Conservation (phyloP, 352 stramenopile genomes). For the Phytophthora megakarya region DNA sequence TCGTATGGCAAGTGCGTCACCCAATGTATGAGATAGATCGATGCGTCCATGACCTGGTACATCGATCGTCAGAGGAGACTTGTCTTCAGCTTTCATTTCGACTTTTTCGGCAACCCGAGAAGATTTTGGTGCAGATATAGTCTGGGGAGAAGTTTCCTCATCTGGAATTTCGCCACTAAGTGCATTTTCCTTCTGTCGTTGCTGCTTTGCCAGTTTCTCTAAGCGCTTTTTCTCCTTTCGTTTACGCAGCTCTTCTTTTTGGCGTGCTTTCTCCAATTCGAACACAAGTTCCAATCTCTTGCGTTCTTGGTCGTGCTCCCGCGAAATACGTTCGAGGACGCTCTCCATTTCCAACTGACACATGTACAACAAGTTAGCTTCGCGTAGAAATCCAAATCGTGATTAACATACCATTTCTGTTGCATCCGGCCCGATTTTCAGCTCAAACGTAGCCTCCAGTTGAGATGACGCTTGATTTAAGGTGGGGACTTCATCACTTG, state of each 20-base stretch:
- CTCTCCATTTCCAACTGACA: constrained; percentile 61
- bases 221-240: constrained; percentile 69
- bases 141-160: constrained; percentile 10
- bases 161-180: constrained; percentile 3
- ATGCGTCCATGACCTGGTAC: constrained; percentile 54
- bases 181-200: constrained; percentile 35
- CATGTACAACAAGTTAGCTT: background rate
- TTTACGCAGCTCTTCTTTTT: constrained; percentile 69
- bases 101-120: constrained; percentile 28
- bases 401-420: constrained; percentile 32
- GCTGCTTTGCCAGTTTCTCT: constrained; percentile 57
- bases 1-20: constrained; percentile 49
- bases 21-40: constrained; percentile 58
- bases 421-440: constrained; percentile 17
- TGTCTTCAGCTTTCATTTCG: constrained; percentile 35
- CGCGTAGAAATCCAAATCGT: background rate
- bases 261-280: constrained; percentile 65
- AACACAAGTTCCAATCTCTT: constrained; percentile 66
- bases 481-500: constrained; percentile 3
- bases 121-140: constrained; percentile 21
- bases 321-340: constrained; percentile 64
- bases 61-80: constrained; percentile 31
- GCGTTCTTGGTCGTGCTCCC: constrained; percentile 68
- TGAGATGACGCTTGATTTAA: constrained; percentile 40
- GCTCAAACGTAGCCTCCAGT: constrained; percentile 36